Base-by-base conservation (phyloP, 169 alveolate genomes). In the Eimeria sp. region DNA sequence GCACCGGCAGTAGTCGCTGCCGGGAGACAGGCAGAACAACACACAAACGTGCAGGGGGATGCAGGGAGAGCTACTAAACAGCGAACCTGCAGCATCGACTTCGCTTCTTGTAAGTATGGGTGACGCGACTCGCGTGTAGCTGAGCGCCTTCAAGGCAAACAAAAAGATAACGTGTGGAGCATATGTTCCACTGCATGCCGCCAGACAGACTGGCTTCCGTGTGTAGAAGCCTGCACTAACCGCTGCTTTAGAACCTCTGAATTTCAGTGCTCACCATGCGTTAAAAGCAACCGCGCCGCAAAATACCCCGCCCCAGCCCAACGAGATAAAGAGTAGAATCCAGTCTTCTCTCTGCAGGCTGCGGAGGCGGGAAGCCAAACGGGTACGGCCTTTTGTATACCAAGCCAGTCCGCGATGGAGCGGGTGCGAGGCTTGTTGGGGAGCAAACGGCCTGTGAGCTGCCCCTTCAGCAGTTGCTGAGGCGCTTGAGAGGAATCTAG, bases 271-370 rank as follows among this genome's bases (percentile, higher is more conserved):
- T 72, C 27, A 87, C 93, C 93, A 87, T 37, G 93, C 68, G n/a
- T 64, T 64, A 64, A 87, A 87, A 23, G 82, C 62, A 52, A 27
- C 27, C 25, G 83, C 93, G 18, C 93, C 93, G 56, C 49, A 82
- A 43, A 87, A 87, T 20, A 64, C 37, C n/a, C 83, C 82, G 33
- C 93, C 30, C 93, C 93, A 87, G 37, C 93, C 93, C n/a, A 87
- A 72, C 14, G 93, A 87, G 33, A 87, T 87, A 40, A 33, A 64
- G 56, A 87, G 23, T n/a, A 87, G 93, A 25, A 64, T 58, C 93
- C 93, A 87, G 23, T 87, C 93, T 87, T 87, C 93, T 27, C 25
- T 87, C 54, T 62, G 82, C 66, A 87, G 14, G 23, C 27, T 62
- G 54, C 46, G 80, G 46, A 87, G 78, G 64, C 80, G 80, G n/a